Conservation (phyloP, 2,329 filamentous ascomycete species). For the Graphilbum ipis-grandicollis region DNA sequence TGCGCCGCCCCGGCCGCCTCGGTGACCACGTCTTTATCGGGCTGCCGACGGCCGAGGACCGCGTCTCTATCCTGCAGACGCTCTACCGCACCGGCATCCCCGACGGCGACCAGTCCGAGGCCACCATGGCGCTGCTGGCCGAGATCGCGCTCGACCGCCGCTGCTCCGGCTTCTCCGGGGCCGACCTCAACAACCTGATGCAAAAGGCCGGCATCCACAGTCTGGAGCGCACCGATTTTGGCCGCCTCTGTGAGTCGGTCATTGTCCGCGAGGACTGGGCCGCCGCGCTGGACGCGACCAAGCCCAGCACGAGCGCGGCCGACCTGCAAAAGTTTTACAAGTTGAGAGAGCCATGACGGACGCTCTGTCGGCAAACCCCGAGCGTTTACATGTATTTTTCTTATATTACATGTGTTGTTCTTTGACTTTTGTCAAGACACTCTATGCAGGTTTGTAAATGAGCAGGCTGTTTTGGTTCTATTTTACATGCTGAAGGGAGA, state of each 20-base stretch:
- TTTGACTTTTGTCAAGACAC: too few species aligned
- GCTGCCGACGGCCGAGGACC: constrained; percentile 55
- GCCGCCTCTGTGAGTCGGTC: constrained; percentile 11
- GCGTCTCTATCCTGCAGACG: constrained; percentile 71
- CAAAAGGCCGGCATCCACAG: constrained; percentile 21
- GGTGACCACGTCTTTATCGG: constrained; percentile 72
- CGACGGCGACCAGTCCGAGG: constrained; percentile 24
- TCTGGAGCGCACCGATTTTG: constrained; percentile 14
- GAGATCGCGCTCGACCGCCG: constrained; percentile 46
- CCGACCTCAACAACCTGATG: constrained; percentile 40
- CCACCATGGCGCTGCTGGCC: constrained; percentile 27
- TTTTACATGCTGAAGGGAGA: too few species aligned
- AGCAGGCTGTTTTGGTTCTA: too few species aligned
- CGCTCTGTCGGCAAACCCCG: too few species aligned
- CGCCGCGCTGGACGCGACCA: constrained; percentile 27
- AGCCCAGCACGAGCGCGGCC: constrained; percentile 25
- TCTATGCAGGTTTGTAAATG: too few species aligned
- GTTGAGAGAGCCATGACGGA: neutral
- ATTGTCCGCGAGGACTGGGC: constrained; percentile 32
- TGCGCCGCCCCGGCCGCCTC: constrained; percentile 79
- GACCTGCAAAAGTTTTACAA: constrained; percentile 8
- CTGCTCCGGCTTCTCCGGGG: constrained; percentile 63
- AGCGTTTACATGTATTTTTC: too few species aligned
- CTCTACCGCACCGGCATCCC: constrained; percentile 33
- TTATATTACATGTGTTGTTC: too few species aligned